Evolutionary conservation across 768 basidiomycete species (phyloP).

Genomic region (Boletus barrowsii): DNA sequence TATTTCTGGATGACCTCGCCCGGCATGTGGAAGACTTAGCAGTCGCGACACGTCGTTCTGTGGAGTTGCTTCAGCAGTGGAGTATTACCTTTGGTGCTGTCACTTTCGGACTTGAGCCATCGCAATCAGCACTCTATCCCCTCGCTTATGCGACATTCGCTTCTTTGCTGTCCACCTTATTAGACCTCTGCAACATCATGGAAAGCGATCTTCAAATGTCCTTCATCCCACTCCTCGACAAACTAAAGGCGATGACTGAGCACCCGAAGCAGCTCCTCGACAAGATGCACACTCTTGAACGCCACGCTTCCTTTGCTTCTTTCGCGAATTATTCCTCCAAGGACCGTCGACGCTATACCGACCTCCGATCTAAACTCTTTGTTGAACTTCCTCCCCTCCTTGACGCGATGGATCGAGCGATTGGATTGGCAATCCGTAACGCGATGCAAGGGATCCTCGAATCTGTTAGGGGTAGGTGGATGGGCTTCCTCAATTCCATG

Average conservation of each 20-base stretch:
- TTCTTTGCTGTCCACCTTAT: conserved; percentile 39
- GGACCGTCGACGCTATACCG: conserved; percentile 53
- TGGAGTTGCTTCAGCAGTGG: conserved; percentile 54
- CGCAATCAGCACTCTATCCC: conserved; percentile 11
- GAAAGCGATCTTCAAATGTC: conserved; percentile 46
- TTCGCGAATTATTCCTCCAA: neutral
- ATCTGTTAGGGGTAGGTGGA: conserved; percentile 53
- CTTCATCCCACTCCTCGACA: conserved; percentile 52
- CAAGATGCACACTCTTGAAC: conserved; percentile 64
- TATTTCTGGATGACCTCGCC: conserved; percentile 55
- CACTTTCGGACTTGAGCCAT: conserved; percentile 50
- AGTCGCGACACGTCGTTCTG: conserved; percentile 41
- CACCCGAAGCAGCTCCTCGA: conserved; percentile 59
- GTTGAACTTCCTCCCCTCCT: conserved; percentile 66
- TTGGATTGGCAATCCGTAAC: conserved; percentile 44
- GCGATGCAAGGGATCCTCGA: conserved; percentile 31
- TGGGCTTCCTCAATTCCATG: conserved; percentile 69
- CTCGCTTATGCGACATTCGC: conserved; percentile 62
- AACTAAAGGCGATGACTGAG: conserved; percentile 51
- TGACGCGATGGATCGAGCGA: conserved; percentile 50
- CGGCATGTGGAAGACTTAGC: conserved; percentile 56
- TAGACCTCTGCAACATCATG: conserved; percentile 41
- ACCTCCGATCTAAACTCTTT: conserved; percentile 62
- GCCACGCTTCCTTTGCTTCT: conserved; percentile 56
- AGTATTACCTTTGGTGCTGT: conserved; percentile 57